phyloP scores from a whole-genome alignment of 2,329 filamentous ascomycete species.

The Cladophialophora carrionii region DNA sequence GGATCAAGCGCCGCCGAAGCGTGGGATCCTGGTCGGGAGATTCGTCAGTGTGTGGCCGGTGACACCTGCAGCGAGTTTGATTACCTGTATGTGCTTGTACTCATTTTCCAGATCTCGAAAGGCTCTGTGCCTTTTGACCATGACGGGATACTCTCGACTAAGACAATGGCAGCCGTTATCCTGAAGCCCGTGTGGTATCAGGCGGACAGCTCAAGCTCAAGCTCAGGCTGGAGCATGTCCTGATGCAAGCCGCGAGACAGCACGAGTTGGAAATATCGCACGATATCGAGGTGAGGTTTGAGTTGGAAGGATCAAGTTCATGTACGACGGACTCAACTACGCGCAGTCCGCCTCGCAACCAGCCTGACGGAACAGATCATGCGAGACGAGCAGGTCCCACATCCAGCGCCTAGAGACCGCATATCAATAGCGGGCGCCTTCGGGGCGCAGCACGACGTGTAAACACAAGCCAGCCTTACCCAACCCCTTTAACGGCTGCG shows the following conservation, averaged over 20 bases:
- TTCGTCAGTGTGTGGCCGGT: not conserved
- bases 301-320: not conserved
- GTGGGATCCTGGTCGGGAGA: conserved; percentile 17
- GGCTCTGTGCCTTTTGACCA: conserved; percentile 19
- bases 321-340: not conserved
- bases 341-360: conserved; percentile 13
- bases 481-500: not conserved
- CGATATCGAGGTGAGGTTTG: not conserved
- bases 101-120: conserved; percentile 19
- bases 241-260: not conserved
- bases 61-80: conserved; percentile 1
- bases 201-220: not conserved
- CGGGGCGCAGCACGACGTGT: conserved; percentile 4
- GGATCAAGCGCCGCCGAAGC: conserved; percentile 17
- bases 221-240: not conserved
- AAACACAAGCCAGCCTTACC: conserved; percentile 3
- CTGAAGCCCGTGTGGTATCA: not conserved
- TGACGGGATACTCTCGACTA: not conserved
- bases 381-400: not conserved
- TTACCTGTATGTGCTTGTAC: conserved; percentile 20
- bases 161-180: not conserved
- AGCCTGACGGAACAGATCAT: not conserved
- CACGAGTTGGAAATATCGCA: not conserved
- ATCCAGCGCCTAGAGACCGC: not conserved
- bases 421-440: not conserved